Percentiles rank a stretch among this genome's conserved stretches.
Evolutionary conservation across 2,329 filamentous ascomycete genomes (phyloP).

Genomic region (Ophiocordyceps robertsii): DNA sequence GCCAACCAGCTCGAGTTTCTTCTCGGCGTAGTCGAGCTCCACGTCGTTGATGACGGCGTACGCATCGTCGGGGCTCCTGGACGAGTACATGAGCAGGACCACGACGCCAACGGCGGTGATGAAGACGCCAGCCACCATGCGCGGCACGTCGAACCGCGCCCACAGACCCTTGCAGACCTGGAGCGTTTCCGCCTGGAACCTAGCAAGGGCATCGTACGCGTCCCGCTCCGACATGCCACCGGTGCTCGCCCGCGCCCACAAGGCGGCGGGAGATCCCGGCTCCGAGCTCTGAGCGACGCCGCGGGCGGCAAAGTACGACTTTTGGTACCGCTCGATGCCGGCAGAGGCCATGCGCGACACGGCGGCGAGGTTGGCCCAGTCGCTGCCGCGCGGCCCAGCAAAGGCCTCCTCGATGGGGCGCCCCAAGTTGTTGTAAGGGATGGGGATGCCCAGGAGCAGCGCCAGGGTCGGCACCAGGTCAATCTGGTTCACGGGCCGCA

Average conservation of each 20-base stretch:
- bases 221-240: conserved; percentile 24
- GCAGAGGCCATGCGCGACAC: conserved; percentile 69
- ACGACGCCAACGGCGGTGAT: conserved; percentile 57
- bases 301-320: conserved; percentile 62
- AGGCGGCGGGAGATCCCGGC: conserved; percentile 19
- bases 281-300: conserved; percentile 50
- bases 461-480: conserved; percentile 89
- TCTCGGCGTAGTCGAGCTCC: conserved; percentile 46
- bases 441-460: conserved; percentile 76
- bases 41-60: conserved; percentile 38
- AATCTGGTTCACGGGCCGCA: conserved; percentile 69
- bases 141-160: conserved; percentile 80
- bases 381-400: conserved; percentile 50
- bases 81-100: conserved; percentile 61
- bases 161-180: conserved; percentile 71
- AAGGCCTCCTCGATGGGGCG: conserved; percentile 92
- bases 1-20: conserved; percentile 36
- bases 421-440: conserved; percentile 93
- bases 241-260: conserved; percentile 34
- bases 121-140: conserved; percentile 69
- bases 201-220: conserved; percentile 45
- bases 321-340: conserved; percentile 81
- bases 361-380: conserved; percentile 64
- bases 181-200: conserved; percentile 70
- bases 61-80: conserved; percentile 40